Evolutionary conservation across 2,329 filamentous ascomycete species (phyloP).

Genomic region (Alternaria sp.): DNA sequence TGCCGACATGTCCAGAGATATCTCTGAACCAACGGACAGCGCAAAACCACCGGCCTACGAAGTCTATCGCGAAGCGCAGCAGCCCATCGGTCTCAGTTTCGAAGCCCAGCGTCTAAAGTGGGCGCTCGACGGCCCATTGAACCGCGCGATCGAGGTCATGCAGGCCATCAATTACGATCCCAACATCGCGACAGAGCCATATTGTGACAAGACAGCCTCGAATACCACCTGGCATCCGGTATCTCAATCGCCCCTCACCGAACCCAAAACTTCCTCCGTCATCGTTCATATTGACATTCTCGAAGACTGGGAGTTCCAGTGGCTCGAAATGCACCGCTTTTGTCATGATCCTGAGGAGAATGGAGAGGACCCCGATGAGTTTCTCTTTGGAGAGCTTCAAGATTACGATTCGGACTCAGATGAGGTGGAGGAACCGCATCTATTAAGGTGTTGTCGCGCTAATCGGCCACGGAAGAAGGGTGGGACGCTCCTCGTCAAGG

Average conservation of each 20-base stretch:
- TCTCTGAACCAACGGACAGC: background rate
- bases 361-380: background rate
- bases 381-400: background rate
- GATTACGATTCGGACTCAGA: background rate
- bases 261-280: background rate
- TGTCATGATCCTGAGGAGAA: background rate
- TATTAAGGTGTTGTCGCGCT: background rate
- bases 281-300: background rate
- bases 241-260: background rate
- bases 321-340: background rate
- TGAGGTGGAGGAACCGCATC: background rate
- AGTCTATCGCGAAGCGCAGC: background rate
- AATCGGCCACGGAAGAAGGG: background rate
- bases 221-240: background rate
- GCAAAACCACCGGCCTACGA: background rate
- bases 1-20: background rate
- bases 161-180: background rate
- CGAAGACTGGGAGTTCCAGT: background rate
- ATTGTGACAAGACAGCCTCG: background rate
- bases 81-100: background rate
- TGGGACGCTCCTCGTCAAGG: background rate
- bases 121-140: background rate
- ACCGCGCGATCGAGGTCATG: background rate
- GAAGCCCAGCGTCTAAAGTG: background rate
- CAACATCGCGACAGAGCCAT: background rate